phyloP scores from a whole-genome alignment of 2,329 filamentous ascomycete genomes.

The Epichloe gansuensis region DNA sequence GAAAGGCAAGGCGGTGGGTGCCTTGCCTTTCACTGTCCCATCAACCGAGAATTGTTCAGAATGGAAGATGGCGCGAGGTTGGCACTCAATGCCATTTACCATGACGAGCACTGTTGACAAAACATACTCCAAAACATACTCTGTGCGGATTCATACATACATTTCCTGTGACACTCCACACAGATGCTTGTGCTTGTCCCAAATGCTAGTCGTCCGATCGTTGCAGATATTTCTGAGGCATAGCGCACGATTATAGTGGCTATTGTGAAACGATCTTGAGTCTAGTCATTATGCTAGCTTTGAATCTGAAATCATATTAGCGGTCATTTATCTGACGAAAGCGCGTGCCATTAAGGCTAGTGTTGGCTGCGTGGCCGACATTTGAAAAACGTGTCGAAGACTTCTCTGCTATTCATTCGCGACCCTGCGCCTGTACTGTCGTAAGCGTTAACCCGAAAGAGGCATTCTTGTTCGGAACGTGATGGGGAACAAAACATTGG shows the following conservation, averaged over 20 bases:
- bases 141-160: no score
- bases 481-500: background rate
- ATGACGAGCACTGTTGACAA: no score
- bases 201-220: background rate
- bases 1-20: background rate
- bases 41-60: background rate
- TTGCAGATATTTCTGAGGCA: background rate
- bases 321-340: background rate
- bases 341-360: background rate
- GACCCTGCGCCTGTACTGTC: background rate
- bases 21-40: background rate
- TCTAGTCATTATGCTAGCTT: background rate
- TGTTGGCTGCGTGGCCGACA: no score
- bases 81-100: no score
- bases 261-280: background rate
- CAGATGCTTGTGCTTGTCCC: no score
- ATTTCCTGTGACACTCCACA: no score
- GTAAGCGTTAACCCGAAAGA: background rate
- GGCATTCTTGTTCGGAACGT: background rate
- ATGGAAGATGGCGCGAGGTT: background rate
- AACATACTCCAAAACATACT: no score
- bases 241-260: background rate
- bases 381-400: background rate
- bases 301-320: background rate
- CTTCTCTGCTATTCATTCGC: background rate